These are phyloP conservation scores for Aegilops speltoides DNA, from an alignment of 176 grass and related monocot genomes.

Conservation along the genomic window DNA sequence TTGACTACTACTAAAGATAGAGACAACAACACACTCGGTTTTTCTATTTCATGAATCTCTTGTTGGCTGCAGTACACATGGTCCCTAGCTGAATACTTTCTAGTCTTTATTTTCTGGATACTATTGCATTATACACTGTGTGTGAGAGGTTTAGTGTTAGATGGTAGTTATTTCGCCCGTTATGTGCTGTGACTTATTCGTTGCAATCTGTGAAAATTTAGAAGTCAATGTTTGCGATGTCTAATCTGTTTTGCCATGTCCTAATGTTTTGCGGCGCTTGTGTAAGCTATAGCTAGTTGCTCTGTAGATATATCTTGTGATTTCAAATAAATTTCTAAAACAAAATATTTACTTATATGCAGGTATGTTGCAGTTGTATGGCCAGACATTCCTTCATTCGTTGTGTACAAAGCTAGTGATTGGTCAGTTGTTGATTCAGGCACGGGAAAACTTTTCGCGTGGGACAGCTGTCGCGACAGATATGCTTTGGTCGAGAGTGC, in stretches of 20 bases:
- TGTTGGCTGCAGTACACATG: conserved; percentile 8
- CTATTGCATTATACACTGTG: conserved; percentile 22
- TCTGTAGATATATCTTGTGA: not conserved
- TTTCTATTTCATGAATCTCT: conserved; percentile 18
- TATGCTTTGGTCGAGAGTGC: conserved; percentile 92
- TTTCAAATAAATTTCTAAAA: conserved; percentile 23
- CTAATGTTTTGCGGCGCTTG: not conserved
- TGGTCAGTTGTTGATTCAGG: conserved; percentile 94
- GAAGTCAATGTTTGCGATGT: not conserved
- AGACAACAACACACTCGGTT: not conserved
- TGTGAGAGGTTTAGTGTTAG: not conserved
- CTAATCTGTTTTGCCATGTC: conserved; percentile 14
- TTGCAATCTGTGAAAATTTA: not conserved
- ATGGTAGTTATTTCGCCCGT: conserved; percentile 12
- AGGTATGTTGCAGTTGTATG: conserved; percentile 94
- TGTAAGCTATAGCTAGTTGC: conserved; percentile 13
- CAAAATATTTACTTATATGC: conserved; percentile 28
- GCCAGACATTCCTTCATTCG: conserved; percentile 97
- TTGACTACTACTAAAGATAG: not conserved
- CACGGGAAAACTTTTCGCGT: conserved; percentile 93
- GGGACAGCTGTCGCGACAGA: conserved; percentile 93
- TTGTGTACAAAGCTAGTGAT: conserved; percentile 92
- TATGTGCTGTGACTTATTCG: not conserved
- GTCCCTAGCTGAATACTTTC: conserved; percentile 12
- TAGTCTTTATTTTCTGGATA: conserved; percentile 18